phyloP scores from a whole-genome alignment of 2,329 filamentous ascomycete species.

The Calonectria honghensis region DNA sequence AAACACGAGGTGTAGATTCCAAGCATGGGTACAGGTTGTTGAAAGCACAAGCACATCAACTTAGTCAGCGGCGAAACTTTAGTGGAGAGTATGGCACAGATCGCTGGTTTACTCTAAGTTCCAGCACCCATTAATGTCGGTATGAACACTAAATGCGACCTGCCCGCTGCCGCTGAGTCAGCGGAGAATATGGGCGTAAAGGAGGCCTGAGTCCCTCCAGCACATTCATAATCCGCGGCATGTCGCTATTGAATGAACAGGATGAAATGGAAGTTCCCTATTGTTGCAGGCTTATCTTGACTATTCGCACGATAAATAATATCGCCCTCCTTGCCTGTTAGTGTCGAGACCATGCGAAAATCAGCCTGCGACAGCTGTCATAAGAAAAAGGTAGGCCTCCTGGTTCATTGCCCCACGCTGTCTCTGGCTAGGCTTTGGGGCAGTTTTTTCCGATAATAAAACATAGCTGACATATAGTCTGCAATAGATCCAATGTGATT shows the following conservation, averaged over 20 bases:
- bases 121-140: background rate
- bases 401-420: background rate
- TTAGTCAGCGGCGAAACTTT: background rate
- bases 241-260: background rate
- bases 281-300: background rate
- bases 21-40: background rate
- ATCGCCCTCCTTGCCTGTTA: background rate
- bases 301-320: background rate
- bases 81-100: background rate
- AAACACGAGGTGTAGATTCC: background rate
- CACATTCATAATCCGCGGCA: background rate
- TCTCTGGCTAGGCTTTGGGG: background rate
- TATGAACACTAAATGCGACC: too few species aligned
- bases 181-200: background rate
- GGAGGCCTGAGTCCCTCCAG: background rate
- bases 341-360: background rate
- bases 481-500: slow-evolving; percentile 51
- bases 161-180: slow-evolving; percentile 10
- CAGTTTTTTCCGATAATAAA: too few species aligned
- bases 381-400: background rate
- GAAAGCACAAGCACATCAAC: background rate
- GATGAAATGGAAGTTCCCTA: background rate
- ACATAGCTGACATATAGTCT: slow-evolving; percentile 8
- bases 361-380: slow-evolving; percentile 16
- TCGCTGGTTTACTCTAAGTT: background rate